phyloP scores from a whole-genome alignment of 345 rosid genomes.

The Excoecaria agallocha region DNA sequence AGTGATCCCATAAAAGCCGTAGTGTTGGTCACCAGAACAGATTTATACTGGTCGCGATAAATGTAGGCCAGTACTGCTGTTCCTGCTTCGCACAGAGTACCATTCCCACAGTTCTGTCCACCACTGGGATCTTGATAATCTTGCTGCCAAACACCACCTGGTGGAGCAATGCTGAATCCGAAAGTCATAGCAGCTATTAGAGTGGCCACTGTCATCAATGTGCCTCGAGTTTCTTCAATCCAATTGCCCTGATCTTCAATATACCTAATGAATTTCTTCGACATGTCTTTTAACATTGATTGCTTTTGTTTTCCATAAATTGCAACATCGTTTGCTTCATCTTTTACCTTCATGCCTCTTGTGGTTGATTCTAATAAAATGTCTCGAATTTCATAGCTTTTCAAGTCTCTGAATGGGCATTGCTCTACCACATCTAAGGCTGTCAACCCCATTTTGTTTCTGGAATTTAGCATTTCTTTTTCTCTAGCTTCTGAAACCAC shows the following conservation, averaged over 20 bases:
- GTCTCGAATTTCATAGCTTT: neutral
- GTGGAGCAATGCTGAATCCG: neutral
- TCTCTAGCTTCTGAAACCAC: neutral
- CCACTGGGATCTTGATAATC: neutral
- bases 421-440: neutral
- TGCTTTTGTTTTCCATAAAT: too few species aligned
- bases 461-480: neutral
- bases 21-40: neutral
- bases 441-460: neutral
- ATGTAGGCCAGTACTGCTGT: neutral
- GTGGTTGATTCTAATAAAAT: neutral
- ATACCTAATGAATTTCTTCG: neutral
- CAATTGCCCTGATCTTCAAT: neutral
- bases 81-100: neutral
- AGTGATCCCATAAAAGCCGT: neutral
- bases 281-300: neutral
- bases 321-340: too few species aligned
- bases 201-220: constrained; percentile 4
- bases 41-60: too few species aligned
- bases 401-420: neutral
- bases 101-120: too few species aligned
- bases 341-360: neutral
- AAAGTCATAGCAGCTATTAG: constrained; percentile 5
- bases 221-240: neutral
- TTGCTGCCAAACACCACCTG: constrained; percentile 5